Evolutionary conservation across 495 filamentous ascomycete genomes (phyloP).

Genomic region (Bacidia gigantensis): DNA sequence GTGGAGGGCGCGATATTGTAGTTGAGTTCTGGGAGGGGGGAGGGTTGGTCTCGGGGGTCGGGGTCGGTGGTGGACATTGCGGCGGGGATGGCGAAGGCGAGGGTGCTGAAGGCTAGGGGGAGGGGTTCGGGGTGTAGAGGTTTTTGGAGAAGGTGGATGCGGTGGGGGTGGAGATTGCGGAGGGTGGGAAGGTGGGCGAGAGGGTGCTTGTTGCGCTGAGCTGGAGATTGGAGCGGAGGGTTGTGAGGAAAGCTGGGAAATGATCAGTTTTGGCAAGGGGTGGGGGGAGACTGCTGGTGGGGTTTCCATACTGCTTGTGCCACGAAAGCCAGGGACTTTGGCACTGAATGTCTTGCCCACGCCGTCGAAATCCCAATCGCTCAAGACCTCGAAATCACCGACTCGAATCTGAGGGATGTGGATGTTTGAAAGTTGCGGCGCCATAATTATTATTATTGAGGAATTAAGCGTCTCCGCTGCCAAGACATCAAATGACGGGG

Average conservation of each 20-base stretch:
- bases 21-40: slow-evolving; percentile 16
- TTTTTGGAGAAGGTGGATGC: slow-evolving; percentile 13
- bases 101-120: slow-evolving; percentile 19
- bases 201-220: slow-evolving; percentile 17
- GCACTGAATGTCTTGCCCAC: slow-evolving; percentile 11
- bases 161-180: slow-evolving; percentile 10
- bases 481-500: neutral
- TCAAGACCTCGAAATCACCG: slow-evolving; percentile 12
- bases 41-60: slow-evolving; percentile 14
- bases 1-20: slow-evolving; percentile 12
- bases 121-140: slow-evolving; percentile 8
- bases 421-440: slow-evolving; percentile 3
- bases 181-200: slow-evolving; percentile 9
- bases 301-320: slow-evolving; percentile 13
- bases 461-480: neutral
- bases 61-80: neutral
- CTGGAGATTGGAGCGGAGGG: slow-evolving; percentile 19
- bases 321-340: slow-evolving; percentile 19
- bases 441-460: neutral
- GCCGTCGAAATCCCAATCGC: slow-evolving; percentile 16
- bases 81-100: slow-evolving; percentile 9
- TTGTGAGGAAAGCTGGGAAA: slow-evolving; percentile 19
- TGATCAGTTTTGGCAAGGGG: neutral
- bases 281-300: neutral
- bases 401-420: slow-evolving; percentile 11